A percentile compares a stretch with the other conserved stretches of the same genome.
Conservation (phyloP, 2,329 filamentous ascomycete genomes). For the Pseudocercospora vitis region DNA sequence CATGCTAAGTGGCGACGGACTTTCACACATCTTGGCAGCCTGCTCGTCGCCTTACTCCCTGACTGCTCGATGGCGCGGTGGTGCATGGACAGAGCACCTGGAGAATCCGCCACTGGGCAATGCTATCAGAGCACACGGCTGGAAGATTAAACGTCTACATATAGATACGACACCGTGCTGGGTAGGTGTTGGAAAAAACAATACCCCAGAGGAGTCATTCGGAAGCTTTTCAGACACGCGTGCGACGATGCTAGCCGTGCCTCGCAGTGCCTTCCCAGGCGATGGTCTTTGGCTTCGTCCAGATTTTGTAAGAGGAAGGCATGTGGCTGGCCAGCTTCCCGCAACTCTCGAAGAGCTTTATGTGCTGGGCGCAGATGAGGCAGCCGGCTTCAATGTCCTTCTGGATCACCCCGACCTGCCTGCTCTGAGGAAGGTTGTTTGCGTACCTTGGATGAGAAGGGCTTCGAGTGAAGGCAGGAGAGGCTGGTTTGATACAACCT, state of each 20-base stretch:
- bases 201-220: not conserved
- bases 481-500: not conserved
- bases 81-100: not conserved
- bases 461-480: not conserved
- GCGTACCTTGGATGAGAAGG: not conserved
- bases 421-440: not conserved
- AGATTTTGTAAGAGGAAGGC: not conserved
- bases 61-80: not conserved
- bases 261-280: not conserved
- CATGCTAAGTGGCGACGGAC: not conserved
- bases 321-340: conserved; percentile 1
- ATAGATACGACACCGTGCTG: not conserved
- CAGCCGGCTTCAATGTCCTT: not conserved
- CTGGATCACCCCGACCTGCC: not conserved
- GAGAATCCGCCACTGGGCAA: not conserved
- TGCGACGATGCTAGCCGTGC: not conserved
- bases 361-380: not conserved
- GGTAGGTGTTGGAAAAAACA: not conserved
- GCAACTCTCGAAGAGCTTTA: conserved; percentile 1
- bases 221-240: not conserved
- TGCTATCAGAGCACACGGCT: not conserved
- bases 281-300: not conserved
- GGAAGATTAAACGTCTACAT: not conserved
- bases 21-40: not conserved
- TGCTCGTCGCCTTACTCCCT: not conserved